Conservation (phyloP, 352 stramenopile species). For the Pythium sukuiense region DNA sequence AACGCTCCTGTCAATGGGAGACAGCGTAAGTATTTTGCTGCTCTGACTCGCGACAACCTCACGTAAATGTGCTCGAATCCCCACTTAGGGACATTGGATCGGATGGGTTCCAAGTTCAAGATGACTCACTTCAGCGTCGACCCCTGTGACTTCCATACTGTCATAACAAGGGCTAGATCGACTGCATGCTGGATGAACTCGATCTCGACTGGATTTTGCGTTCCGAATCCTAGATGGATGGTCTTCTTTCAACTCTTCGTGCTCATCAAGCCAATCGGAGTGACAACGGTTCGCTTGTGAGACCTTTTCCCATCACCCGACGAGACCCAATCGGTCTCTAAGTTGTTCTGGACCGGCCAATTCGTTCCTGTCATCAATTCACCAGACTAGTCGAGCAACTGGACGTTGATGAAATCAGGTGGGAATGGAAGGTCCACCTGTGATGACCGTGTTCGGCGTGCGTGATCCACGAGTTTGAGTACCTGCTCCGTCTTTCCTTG, state of each 20-base stretch:
- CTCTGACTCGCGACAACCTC: not conserved
- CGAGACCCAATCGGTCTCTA: not conserved
- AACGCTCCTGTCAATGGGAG: not conserved
- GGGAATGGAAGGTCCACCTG: constrained; percentile 1
- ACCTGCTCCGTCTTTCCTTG: not conserved
- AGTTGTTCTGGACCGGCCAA: constrained; percentile 2
- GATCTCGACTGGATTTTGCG: not conserved
- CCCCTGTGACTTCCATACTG: constrained; percentile 28
- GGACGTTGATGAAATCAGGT: constrained; percentile 9
- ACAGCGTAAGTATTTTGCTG: not conserved
- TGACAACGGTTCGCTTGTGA: not conserved
- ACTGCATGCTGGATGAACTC: constrained; percentile 23
- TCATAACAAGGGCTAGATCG: constrained; percentile 24
- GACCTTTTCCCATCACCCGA: not conserved
- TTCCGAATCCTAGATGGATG: not conserved
- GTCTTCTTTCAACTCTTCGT: not conserved
- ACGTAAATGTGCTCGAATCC: constrained; percentile 9
- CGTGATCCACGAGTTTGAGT: not conserved
- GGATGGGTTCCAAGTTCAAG: constrained; percentile 8
- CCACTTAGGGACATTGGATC: not conserved
- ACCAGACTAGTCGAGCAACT: not conserved
- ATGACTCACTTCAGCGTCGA: constrained; percentile 22
- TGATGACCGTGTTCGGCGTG: not conserved
- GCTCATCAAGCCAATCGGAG: constrained; percentile 6
- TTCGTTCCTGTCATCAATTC: not conserved